Percentiles rank a stretch among this genome's conserved stretches.
Conservation (phyloP, 177 flowering plant species). For the Tripterygium wilfordii region DNA sequence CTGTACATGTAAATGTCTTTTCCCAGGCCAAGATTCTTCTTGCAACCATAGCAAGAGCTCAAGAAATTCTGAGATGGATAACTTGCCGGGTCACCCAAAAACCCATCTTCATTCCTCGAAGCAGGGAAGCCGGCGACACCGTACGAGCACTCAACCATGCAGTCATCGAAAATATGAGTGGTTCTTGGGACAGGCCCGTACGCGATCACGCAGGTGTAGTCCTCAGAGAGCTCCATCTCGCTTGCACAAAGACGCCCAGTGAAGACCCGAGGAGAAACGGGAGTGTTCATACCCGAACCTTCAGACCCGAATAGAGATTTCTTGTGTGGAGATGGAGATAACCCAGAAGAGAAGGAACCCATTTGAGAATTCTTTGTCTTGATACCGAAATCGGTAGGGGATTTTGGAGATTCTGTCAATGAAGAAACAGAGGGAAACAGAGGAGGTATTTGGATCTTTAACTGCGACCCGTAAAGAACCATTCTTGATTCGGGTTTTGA, state of each 20-base stretch:
- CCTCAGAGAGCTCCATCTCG: slow-evolving; percentile 86
- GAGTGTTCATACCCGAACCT: slow-evolving; percentile 25
- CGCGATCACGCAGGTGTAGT: slow-evolving; percentile 71
- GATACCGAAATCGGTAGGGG: slow-evolving; percentile 53
- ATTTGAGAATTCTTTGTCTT: slow-evolving; percentile 35
- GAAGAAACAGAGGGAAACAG: slow-evolving; percentile 20
- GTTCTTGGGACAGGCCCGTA: slow-evolving; percentile 69
- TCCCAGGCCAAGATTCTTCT: slow-evolving; percentile 62
- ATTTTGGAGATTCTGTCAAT: slow-evolving; percentile 29
- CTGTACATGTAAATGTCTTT: slow-evolving; percentile 87
- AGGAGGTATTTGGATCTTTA: slow-evolving; percentile 66
- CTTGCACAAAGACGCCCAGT: slow-evolving; percentile 42
- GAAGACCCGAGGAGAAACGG: slow-evolving; percentile 28
- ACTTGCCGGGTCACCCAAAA: slow-evolving; percentile 6
- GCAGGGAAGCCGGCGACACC: slow-evolving; percentile 32
- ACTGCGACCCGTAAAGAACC: slow-evolving; percentile 75
- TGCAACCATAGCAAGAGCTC: slow-evolving; percentile 64
- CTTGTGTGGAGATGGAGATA: slow-evolving; percentile 19
- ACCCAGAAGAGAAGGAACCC: slow-evolving; percentile 25
- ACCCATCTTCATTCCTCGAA: slow-evolving; percentile 15
- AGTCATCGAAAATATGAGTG: slow-evolving; percentile 71
- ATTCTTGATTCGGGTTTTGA: slow-evolving; percentile 34
- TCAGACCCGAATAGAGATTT: slow-evolving; percentile 34
- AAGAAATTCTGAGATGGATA: slow-evolving; percentile 49
- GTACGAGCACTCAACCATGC: slow-evolving; percentile 52